Evolutionary conservation across 768 basidiomycete species (phyloP).

Genomic region (Trichaptum fuscoviolaceum): DNA sequence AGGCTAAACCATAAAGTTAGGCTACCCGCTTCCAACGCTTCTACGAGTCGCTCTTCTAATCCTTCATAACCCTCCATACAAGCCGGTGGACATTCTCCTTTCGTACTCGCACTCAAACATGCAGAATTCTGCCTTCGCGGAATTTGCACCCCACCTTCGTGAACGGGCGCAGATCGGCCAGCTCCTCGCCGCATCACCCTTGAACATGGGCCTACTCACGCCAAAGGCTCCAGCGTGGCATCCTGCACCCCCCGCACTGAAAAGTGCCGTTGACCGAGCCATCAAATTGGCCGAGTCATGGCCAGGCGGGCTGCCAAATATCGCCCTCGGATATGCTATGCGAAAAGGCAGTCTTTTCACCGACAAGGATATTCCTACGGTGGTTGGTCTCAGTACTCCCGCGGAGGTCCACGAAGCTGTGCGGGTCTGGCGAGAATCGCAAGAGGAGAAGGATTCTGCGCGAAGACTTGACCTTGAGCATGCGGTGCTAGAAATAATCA

Average conservation of each 20-base stretch:
- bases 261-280: slow-evolving; percentile 37
- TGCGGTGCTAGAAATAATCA: slow-evolving; percentile 39
- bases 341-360: slow-evolving; percentile 22
- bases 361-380: slow-evolving; percentile 49
- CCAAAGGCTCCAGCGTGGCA: slow-evolving; percentile 63
- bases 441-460: slow-evolving; percentile 28
- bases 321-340: slow-evolving; percentile 74
- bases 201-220: slow-evolving; percentile 79
- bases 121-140: slow-evolving; percentile 58
- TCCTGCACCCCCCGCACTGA: slow-evolving; percentile 56
- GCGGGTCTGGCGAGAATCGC: slow-evolving; percentile 59
- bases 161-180: slow-evolving; percentile 61
- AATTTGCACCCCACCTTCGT: slow-evolving; percentile 53
- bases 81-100: slow-evolving; percentile 72
- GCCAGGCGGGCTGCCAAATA: slow-evolving; percentile 47
- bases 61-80: slow-evolving; percentile 56
- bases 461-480: slow-evolving; percentile 41
- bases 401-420: slow-evolving; percentile 73
- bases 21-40: slow-evolving; percentile 78
- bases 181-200: slow-evolving; percentile 73
- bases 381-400: slow-evolving; percentile 65
- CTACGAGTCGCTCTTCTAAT: slow-evolving; percentile 77
- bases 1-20: slow-evolving; percentile 30
- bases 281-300: slow-evolving; percentile 25
- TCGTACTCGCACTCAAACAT: slow-evolving; percentile 79